Evolutionary conservation across 176 grass and related monocot genomes (phyloP), one percentile per base, ranked within the genome.

Genomic region (Zoysia japonica): DNA sequence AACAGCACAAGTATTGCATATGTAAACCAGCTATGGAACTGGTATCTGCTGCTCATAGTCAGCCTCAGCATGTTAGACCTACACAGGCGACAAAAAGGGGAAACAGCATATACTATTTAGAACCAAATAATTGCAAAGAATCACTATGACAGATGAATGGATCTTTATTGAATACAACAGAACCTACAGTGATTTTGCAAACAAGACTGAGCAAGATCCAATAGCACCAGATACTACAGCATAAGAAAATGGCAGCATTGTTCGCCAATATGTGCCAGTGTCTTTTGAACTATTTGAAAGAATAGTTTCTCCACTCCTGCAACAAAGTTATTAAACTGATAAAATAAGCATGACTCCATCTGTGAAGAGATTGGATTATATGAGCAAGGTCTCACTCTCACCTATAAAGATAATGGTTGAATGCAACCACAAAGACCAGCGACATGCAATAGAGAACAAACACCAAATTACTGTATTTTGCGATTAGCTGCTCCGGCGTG

Each of bases 61-160:
- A 95, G 64, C 79, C 96, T 94, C 86, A 98, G 53, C 96, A 93
- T 95, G 78, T 98, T 98, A 72, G 96, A 98, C 78, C 96, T 98
- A 71, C 68, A 85, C 78, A 68, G 55, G 40, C 68, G 83, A 44
- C 15, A 64, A 40, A 62, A 52, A 44, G 49, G 41, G 37, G 19
- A 8, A 39, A 75, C 11, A 89, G 12, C 43, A 49, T 5, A 85
- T 35, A 61, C 46, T 54, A 60, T 45, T 84, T 67, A 78, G 76
- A 79, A 86, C 49, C 36, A 65, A 45, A 69, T 54, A 83, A 60
- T 19, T 9, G 42, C 40, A 63, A 41, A 63, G 16, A 28, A 80
- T 71, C 2, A 63, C 42, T 56, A 85, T 53, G 13, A 6, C 28
- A 66, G 19, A 47, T 78, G 49, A 38, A 76, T 61, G 64, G 9